Conservation (phyloP, 345 rosid species). For the Eucalyptus curtisii region DNA sequence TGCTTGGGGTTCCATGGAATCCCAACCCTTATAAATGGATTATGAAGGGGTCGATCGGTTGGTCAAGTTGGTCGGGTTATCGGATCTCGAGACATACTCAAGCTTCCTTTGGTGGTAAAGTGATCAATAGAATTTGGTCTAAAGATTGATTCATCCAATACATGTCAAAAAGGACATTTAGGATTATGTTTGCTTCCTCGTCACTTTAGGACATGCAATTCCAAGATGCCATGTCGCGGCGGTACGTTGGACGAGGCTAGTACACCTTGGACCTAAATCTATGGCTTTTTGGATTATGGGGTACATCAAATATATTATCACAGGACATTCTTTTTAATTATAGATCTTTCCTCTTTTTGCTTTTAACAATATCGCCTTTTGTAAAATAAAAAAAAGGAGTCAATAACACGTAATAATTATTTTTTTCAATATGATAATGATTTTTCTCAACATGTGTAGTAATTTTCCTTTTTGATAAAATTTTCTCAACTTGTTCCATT, state of each 20-base stretch:
- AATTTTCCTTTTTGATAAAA: not conserved
- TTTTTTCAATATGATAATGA: not conserved
- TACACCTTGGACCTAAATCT: not conserved
- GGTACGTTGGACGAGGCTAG: not conserved
- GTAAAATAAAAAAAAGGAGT: not conserved
- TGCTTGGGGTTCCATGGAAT: not conserved
- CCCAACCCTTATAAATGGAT: not conserved
- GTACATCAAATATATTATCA: too few relatives aligned
- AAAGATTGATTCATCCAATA: not conserved
- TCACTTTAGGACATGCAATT: not conserved
- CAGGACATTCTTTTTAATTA: not conserved
- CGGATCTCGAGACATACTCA: not conserved
- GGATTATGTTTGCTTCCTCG: not conserved
- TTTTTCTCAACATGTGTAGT: not conserved
- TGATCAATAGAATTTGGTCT: not conserved
- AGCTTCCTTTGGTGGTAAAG: not conserved
- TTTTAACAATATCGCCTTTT: not conserved
- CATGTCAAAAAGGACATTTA: not conserved
- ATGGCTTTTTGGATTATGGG: not conserved
- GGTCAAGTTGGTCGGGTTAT: not conserved
- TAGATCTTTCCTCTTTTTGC: not conserved
- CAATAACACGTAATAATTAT: not conserved
- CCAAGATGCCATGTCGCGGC: not conserved
- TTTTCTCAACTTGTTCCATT: not conserved
- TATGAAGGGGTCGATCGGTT: not conserved